phyloP scores from a whole-genome alignment of 2,329 filamentous ascomycete genomes.

The Esteya vermicola region DNA sequence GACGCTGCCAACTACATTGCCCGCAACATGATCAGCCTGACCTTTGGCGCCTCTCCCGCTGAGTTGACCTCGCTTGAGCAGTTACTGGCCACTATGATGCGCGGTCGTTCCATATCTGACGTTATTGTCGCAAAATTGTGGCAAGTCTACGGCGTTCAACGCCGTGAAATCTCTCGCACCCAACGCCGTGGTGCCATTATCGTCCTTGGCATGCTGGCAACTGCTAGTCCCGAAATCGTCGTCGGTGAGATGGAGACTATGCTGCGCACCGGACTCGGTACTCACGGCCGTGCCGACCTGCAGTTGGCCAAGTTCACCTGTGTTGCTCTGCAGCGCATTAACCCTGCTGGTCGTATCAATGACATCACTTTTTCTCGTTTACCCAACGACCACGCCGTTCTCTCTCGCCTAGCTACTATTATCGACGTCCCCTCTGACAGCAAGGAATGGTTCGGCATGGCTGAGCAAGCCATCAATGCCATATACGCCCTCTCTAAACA shows the following conservation, averaged over 20 bases:
- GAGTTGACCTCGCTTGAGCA: constrained; percentile 94
- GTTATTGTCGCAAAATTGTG: constrained; percentile 83
- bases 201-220: constrained; percentile 88
- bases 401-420: constrained; percentile 68
- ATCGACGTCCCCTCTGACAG: constrained; percentile 75
- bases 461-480: constrained; percentile 89
- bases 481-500: constrained; percentile 92
- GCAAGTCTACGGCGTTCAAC: constrained; percentile 94
- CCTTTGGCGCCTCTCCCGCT: constrained; percentile 86
- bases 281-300: constrained; percentile 67
- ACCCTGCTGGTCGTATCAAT: constrained; percentile 67
- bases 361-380: constrained; percentile 63
- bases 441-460: constrained; percentile 92
- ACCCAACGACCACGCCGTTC: constrained; percentile 81
- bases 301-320: constrained; percentile 91
- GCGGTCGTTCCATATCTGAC: constrained; percentile 72
- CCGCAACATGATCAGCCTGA: constrained; percentile 97
- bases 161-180: constrained; percentile 78
- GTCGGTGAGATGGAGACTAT: constrained; percentile 92
- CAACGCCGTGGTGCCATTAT: constrained; percentile 91
- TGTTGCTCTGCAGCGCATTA: constrained; percentile 81
- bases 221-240: constrained; percentile 83
- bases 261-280: constrained; percentile 75
- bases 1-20: constrained; percentile 92
- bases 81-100: constrained; percentile 94